A percentile compares a stretch with the other conserved stretches of the same genome.
These are phyloP conservation scores for Panaeolus papilionaceus DNA, from an alignment of 768 basidiomycete genomes.

Conservation along the genomic window DNA sequence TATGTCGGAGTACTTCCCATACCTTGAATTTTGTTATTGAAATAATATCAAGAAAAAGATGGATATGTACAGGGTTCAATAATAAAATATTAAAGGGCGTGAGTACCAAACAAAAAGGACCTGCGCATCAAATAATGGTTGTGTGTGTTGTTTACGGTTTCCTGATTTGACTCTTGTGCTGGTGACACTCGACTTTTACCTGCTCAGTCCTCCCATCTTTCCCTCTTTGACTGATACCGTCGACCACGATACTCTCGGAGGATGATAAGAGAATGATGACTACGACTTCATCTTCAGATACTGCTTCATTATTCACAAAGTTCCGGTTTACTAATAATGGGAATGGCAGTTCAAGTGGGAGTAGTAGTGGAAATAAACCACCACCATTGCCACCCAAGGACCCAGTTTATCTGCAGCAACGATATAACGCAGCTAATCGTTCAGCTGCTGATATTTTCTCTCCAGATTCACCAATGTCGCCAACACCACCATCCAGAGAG, in stretches of 20 bases:
- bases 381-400: constrained; percentile 76
- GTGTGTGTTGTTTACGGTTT: constrained; percentile 12
- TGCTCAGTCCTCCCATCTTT: background rate
- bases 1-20: no score
- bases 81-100: background rate
- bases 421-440: constrained; percentile 52
- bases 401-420: constrained; percentile 50
- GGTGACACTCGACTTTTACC: constrained; percentile 4
- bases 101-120: constrained; percentile 7
- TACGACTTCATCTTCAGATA: constrained; percentile 4
- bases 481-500: constrained; percentile 42
- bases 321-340: constrained; percentile 14
- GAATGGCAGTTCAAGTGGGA: constrained; percentile 1
- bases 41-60: no score
- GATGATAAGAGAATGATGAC: constrained; percentile 13
- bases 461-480: constrained; percentile 42
- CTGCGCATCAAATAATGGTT: background rate
- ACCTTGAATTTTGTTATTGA: no score
- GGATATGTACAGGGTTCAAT: no score
- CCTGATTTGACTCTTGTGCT: constrained; percentile 10
- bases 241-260: background rate
- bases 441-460: constrained; percentile 25
- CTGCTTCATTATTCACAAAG: constrained; percentile 10
- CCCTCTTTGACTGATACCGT: background rate
- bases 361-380: constrained; percentile 35